phyloP scores from a whole-genome alignment of 805 yeast genomes.

The Candida sakaeoensis region DNA sequence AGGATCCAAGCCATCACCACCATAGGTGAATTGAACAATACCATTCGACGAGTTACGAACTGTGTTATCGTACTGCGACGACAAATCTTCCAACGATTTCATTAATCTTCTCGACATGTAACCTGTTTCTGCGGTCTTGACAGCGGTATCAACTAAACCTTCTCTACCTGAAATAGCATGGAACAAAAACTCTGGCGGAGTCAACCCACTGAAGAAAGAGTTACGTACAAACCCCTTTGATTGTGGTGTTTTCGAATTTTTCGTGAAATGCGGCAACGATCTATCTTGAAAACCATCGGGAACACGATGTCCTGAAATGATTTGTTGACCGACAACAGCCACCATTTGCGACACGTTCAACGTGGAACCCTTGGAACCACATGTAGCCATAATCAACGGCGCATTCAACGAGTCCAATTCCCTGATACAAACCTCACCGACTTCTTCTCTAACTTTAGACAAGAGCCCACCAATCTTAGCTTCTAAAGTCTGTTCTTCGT shows the following conservation, averaged over 20 bases:
- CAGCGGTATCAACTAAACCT: slow-evolving; percentile 99
- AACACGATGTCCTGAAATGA: slow-evolving; percentile 97
- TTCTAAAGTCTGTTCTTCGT: slow-evolving; percentile 96
- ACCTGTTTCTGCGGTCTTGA: slow-evolving; percentile 98
- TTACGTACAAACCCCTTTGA: slow-evolving; percentile 97
- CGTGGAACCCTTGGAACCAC: slow-evolving; percentile 98
- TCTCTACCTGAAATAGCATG: slow-evolving; percentile 99
- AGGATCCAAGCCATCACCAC: slow-evolving; percentile 98
- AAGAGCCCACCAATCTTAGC: slow-evolving; percentile 95
- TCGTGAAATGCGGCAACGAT: slow-evolving; percentile 93
- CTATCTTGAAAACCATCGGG: slow-evolving; percentile 99
- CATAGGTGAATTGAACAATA: slow-evolving; percentile 95
- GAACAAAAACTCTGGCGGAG: slow-evolving; percentile 95
- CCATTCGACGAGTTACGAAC: slow-evolving; percentile 95
- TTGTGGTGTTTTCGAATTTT: slow-evolving; percentile 94
- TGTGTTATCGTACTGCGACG: slow-evolving; percentile 88
- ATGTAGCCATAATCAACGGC: slow-evolving; percentile 97
- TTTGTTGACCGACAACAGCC: slow-evolving; percentile 99
- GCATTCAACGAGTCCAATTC: slow-evolving; percentile 90
- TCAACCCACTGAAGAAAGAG: slow-evolving; percentile 88
- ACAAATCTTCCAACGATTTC: slow-evolving; percentile 96
- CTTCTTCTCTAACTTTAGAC: slow-evolving; percentile 97
- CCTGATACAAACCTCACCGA: slow-evolving; percentile 94
- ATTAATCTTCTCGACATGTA: slow-evolving; percentile 96
- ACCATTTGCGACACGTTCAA: slow-evolving; percentile 99